Evolutionary conservation across 2,329 filamentous ascomycete species (phyloP), one percentile per base, ranked within the genome.

Genomic region (Ophiostoma ulmi): DNA sequence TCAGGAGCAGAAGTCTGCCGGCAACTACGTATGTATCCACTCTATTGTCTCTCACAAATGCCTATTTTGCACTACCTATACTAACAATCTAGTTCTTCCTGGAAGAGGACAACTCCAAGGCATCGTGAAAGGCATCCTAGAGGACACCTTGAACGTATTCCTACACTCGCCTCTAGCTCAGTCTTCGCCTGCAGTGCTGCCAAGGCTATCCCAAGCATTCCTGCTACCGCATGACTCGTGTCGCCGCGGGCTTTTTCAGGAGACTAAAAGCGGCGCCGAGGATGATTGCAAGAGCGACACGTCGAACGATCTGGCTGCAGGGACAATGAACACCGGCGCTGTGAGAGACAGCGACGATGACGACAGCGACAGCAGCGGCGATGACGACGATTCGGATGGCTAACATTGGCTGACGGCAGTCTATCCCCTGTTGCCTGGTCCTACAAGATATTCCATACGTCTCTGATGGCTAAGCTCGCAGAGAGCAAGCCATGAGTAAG

Each of bases 1-100:
- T 81, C 94, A 97, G 80, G 95, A 98, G 80, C 95, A 99, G 86
- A 99, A 99, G 86, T 76, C 93, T 77, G 83, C 82, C 75, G 96
- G 96, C 76, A 98, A 98, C 83, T 99, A 91, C 36, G 61, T 64
- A 38, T 84, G 90, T 92, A 85, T 85, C 2, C 10, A 22, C 11
- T 17, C 26, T 14, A 11, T 31, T 48, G 6, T 38, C 4, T 22
- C 20, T 39, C n/a, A 10, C 11, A 65, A 52, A 92, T 90, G 20
- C 52, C 52, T 44, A 11, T 17, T 44, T 17, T 44, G 39, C 39
- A 44, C 14, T 11, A 58, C 52, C 11, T 4, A 58, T 13, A 31
- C 61, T 64, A 64, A 64, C 61, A 64, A 39, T 3, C 17, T 17
- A 65, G 35, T 97, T 97, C 90, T 98, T 98, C 91, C 81, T 98